Conservation (phyloP, 352 stramenopile species). For the Lagenidium sp. region DNA sequence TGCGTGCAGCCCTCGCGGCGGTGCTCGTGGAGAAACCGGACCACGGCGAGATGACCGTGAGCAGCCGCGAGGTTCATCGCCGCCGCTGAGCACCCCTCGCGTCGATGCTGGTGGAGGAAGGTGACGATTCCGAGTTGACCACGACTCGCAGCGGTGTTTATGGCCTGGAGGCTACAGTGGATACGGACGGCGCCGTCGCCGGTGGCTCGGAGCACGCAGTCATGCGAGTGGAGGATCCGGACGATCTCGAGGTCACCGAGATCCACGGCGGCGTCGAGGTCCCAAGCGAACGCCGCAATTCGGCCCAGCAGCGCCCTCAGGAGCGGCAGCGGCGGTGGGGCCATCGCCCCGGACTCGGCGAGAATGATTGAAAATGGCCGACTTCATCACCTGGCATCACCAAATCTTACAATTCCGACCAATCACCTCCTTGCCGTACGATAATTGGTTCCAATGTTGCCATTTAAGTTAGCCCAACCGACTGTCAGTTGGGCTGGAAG, state of each 20-base stretch:
- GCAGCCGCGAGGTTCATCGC: conserved; percentile 30
- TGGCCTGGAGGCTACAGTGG: conserved; percentile 3
- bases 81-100: conserved; percentile 25
- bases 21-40: conserved; percentile 28
- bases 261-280: conserved; percentile 10
- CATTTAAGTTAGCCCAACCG: too few species aligned
- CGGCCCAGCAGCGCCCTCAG: conserved; percentile 14
- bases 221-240: conserved; percentile 4
- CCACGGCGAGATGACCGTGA: conserved; percentile 19
- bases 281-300: conserved; percentile 22
- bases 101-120: conserved; percentile 24
- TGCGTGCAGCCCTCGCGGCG: conserved; percentile 18
- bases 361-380: too few species aligned
- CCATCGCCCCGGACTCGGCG: too few species aligned
- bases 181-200: too few species aligned
- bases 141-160: conserved; percentile 13
- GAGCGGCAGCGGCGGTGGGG: too few species aligned
- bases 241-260: conserved; percentile 9
- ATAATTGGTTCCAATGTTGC: too few species aligned
- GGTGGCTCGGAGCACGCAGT: too few species aligned
- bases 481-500: too few species aligned
- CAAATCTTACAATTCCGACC: too few species aligned
- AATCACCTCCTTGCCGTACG: too few species aligned
- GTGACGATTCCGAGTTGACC: conserved; percentile 18
- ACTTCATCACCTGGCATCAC: too few species aligned